Conservation (phyloP, 208 protist genomes). For the Trypanosoma congolense region DNA sequence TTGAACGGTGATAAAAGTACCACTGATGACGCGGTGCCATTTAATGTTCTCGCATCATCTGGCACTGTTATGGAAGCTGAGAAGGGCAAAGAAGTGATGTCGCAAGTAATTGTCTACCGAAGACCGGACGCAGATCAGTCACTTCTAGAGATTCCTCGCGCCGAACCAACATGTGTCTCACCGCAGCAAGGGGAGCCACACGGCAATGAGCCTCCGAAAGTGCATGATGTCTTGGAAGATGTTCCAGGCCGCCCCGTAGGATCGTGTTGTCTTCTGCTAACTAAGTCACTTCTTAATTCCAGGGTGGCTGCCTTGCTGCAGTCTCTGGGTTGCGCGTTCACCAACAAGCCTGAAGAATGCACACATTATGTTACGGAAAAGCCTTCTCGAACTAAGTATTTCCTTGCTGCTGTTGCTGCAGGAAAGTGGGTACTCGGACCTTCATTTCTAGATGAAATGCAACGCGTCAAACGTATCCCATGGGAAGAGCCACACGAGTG, state of each 20-base stretch:
- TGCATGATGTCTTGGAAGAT: too few relatives aligned
- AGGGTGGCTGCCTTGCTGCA: conserved; percentile 7
- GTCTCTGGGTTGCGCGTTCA: conserved; percentile 14
- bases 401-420: conserved; percentile 51
- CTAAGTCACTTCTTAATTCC: conserved; percentile 12
- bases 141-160: too few relatives aligned
- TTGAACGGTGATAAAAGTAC: not conserved
- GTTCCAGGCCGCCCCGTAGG: too few relatives aligned
- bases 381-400: conserved; percentile 50
- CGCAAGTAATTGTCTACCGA: conserved; percentile 20
- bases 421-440: conserved; percentile 67
- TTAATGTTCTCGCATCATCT: not conserved
- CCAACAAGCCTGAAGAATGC: conserved; percentile 44
- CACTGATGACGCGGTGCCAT: not conserved
- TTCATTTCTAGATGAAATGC: conserved; percentile 35
- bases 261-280: too few relatives aligned
- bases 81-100: not conserved
- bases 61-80: not conserved
- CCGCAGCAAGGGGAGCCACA: too few relatives aligned
- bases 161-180: too few relatives aligned
- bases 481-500: conserved; percentile 51
- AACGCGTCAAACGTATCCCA: conserved; percentile 28
- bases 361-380: conserved; percentile 69
- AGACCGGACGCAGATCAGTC: not conserved
- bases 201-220: too few relatives aligned